These are phyloP conservation scores for Taphrina sp. DNA, from an alignment of 1,139 yeast genomes.

Conservation along the genomic window DNA sequence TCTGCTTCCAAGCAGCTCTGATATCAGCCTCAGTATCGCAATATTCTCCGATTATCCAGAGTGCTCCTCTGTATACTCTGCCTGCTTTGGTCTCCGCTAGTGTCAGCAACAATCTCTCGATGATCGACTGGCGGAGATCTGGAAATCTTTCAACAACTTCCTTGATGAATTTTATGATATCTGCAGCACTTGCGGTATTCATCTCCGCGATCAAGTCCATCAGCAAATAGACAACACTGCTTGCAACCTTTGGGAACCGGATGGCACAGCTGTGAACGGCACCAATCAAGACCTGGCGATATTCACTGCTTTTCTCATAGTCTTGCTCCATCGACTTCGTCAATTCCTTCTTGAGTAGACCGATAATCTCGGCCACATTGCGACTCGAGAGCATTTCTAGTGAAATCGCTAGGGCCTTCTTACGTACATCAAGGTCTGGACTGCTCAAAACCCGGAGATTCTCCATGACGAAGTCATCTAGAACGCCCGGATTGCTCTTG, in stretches of 20 bases:
- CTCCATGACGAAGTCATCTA: slow-evolving; percentile 83
- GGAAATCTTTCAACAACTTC: slow-evolving; percentile 95
- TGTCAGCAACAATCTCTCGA: slow-evolving; percentile 62
- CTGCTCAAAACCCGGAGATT: slow-evolving; percentile 79
- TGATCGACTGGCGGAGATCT: slow-evolving; percentile 64
- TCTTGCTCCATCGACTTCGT: slow-evolving; percentile 67
- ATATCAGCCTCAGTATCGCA: slow-evolving; percentile 67
- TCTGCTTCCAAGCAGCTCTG: slow-evolving; percentile 81
- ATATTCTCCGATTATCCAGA: slow-evolving; percentile 97
- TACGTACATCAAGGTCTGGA: slow-evolving; percentile 88
- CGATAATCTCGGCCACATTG: slow-evolving; percentile 91
- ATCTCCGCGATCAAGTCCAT: slow-evolving; percentile 83
- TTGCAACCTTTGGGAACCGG: slow-evolving; percentile 84
- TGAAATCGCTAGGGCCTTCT: slow-evolving; percentile 79
- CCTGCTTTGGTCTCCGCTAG: slow-evolving; percentile 75
- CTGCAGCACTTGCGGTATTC: slow-evolving; percentile 81
- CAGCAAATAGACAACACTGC: slow-evolving; percentile 81
- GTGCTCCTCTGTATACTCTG: slow-evolving; percentile 85
- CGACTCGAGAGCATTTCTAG: slow-evolving; percentile 76
- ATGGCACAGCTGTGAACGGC: slow-evolving; percentile 90
- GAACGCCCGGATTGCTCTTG: slow-evolving; percentile 71
- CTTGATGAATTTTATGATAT: slow-evolving; percentile 82
- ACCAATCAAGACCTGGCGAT: slow-evolving; percentile 82
- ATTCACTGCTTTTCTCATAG: slow-evolving; percentile 57
- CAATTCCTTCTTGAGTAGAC: slow-evolving; percentile 85